These are phyloP conservation scores for Coleophoma cylindrospora DNA, from an alignment of 2,329 filamentous ascomycete genomes.

Conservation along the genomic window DNA sequence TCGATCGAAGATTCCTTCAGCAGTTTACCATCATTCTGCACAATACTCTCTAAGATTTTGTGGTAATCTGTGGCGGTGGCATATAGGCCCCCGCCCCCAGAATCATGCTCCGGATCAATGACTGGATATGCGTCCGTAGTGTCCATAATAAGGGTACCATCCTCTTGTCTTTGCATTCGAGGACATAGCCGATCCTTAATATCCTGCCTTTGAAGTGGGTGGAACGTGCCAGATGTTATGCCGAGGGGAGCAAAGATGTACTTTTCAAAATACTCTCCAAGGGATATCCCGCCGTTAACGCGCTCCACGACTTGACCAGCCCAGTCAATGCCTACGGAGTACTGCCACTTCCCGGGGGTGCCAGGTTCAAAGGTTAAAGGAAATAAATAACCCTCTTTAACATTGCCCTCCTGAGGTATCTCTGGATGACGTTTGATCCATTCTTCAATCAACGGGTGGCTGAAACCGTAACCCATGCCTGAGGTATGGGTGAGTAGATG, in stretches of 20 bases:
- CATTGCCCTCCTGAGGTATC: not conserved
- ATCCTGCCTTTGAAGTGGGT: not conserved
- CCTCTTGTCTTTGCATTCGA: not conserved
- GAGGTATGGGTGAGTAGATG: conserved; percentile 4
- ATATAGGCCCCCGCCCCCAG: conserved; percentile 30
- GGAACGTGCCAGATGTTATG: conserved; percentile 8
- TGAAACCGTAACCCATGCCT: not conserved
- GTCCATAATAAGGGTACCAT: conserved; percentile 30
- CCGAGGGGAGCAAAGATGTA: conserved; percentile 8
- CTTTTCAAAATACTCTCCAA: conserved; percentile 5
- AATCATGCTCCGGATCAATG: conserved; percentile 4
- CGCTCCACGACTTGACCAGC: conserved; percentile 43
- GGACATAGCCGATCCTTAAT: not conserved
- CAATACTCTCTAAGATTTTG: conserved; percentile 36
- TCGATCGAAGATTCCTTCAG: conserved; percentile 34
- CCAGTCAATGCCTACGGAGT: conserved; percentile 48
- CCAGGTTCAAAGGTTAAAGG: conserved; percentile 61
- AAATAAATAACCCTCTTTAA: not conserved
- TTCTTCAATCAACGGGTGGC: not conserved
- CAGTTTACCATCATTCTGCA: conserved; percentile 39
- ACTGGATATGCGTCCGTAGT: conserved; percentile 11
- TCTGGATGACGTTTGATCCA: not conserved
- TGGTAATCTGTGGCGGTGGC: conserved; percentile 32
- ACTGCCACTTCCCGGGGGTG: conserved; percentile 44
- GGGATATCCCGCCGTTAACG: not conserved